These are phyloP conservation scores for Penicillium psychrofluorescens DNA, from an alignment of 495 filamentous ascomycete genomes.

Conservation along the genomic window DNA sequence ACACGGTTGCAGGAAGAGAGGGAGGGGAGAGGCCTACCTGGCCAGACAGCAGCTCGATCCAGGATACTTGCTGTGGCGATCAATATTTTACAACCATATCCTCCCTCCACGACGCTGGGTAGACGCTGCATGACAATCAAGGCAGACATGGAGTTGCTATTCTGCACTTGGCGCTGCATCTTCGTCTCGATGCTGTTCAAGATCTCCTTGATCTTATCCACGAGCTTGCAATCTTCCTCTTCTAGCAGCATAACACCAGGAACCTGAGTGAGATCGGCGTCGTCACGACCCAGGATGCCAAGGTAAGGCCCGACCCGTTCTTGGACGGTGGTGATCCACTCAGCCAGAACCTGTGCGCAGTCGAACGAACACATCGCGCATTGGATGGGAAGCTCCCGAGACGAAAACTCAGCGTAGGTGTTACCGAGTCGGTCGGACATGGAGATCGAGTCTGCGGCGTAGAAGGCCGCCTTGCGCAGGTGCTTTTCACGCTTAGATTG, in stretches of 20 bases:
- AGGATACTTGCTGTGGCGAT: conserved; percentile 83
- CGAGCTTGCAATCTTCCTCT: conserved; percentile 82
- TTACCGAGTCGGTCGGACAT: conserved; percentile 85
- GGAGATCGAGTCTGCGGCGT: conserved; percentile 84
- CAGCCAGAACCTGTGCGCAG: conserved; percentile 92
- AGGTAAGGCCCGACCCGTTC: conserved; percentile 86
- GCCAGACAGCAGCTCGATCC: conserved; percentile 87
- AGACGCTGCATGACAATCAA: conserved; percentile 46
- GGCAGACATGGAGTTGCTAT: conserved; percentile 38
- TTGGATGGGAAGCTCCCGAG: conserved; percentile 85
- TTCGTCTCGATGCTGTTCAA: conserved; percentile 73
- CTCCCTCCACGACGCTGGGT: conserved; percentile 54
- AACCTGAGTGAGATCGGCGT: conserved; percentile 67
- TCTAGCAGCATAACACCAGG: conserved; percentile 85
- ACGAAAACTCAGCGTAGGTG: conserved; percentile 79
- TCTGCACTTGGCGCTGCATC: conserved; percentile 52
- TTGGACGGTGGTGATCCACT: conserved; percentile 93
- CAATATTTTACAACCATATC: conserved; percentile 81
- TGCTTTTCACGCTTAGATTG: conserved; percentile 73
- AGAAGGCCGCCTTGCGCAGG: conserved; percentile 87
- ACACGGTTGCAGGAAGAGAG: background rate
- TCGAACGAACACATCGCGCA: conserved; percentile 92
- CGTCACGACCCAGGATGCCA: conserved; percentile 77
- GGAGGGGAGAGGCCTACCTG: conserved; percentile 49
- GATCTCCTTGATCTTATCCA: conserved; percentile 79